Conservation (phyloP, 2,329 filamentous ascomycete genomes). For the Fusarium sp. region DNA sequence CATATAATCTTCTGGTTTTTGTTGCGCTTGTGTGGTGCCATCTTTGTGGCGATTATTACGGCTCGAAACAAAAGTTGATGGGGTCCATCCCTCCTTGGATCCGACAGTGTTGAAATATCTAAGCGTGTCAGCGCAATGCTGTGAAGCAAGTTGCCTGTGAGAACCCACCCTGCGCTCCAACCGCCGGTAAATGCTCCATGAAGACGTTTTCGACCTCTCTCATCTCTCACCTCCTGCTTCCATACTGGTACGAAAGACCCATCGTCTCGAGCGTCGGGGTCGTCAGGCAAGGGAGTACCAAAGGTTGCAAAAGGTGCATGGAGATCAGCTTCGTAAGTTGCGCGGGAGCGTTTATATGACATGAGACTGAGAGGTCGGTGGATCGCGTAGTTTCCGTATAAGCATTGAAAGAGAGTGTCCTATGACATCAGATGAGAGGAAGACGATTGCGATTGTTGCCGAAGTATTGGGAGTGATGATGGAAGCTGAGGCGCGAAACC, state of each 20-base stretch:
- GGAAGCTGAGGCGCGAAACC: constrained; percentile 19
- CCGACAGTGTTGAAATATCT: constrained; percentile 98
- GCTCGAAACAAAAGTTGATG: constrained; percentile 90
- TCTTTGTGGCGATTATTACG: constrained; percentile 79
- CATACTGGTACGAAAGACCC: constrained; percentile 94
- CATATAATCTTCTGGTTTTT: constrained; percentile 91
- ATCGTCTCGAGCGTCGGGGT: constrained; percentile 82
- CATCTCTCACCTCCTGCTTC: constrained; percentile 98
- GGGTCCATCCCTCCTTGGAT: constrained; percentile 97
- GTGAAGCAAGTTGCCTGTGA: neutral
- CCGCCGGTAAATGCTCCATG: constrained; percentile 98
- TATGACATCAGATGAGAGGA: constrained; percentile 5
- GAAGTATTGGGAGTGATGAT: constrained; percentile 10
- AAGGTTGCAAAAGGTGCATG: constrained; percentile 79
- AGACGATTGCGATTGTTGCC: neutral
- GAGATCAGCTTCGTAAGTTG: constrained; percentile 79
- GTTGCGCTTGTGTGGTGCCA: constrained; percentile 63
- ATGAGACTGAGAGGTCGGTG: constrained; percentile 55
- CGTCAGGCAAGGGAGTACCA: constrained; percentile 85
- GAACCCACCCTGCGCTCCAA: constrained; percentile 84
- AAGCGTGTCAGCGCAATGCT: constrained; percentile 20
- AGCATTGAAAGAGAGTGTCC: constrained; percentile 19
- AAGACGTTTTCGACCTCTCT: constrained; percentile 86
- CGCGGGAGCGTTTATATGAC: constrained; percentile 82
- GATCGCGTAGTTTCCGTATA: constrained; percentile 11